Evolutionary conservation across 352 stramenopile species (phyloP).

Genomic region (Phytopythium aichiense): DNA sequence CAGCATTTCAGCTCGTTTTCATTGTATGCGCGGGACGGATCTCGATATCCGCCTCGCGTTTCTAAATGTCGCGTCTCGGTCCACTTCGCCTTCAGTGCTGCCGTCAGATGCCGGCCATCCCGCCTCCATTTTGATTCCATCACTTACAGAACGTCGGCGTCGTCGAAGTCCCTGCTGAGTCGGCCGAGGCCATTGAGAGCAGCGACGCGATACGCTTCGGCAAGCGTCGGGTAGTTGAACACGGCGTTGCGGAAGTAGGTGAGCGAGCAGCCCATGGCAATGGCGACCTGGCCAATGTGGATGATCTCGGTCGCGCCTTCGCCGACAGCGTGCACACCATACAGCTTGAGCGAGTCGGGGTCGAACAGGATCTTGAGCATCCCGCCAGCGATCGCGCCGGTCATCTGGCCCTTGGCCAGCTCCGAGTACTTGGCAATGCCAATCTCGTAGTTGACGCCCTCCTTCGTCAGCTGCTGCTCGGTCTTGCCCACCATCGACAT

Average conservation of each 20-base stretch:
- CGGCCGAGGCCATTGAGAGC: slow-evolving; percentile 83
- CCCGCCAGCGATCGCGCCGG: slow-evolving; percentile 66
- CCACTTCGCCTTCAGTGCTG: neutral
- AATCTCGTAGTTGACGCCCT: slow-evolving; percentile 84
- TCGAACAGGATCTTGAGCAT: slow-evolving; percentile 90
- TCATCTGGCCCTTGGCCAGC: slow-evolving; percentile 89
- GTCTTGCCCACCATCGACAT: slow-evolving; percentile 91
- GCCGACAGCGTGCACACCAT: slow-evolving; percentile 86
- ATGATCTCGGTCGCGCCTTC: slow-evolving; percentile 90
- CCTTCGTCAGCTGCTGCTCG: slow-evolving; percentile 80
- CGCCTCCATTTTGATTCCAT: neutral
- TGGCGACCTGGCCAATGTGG: slow-evolving; percentile 90
- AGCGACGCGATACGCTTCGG: slow-evolving; percentile 88
- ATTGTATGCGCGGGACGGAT: neutral
- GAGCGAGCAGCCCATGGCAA: slow-evolving; percentile 72
- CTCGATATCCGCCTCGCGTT: neutral
- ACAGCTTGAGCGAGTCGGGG: slow-evolving; percentile 70
- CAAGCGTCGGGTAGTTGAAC: slow-evolving; percentile 91
- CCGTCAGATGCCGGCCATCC: neutral
- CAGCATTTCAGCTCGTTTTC: neutral
- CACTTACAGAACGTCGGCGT: slow-evolving; percentile 18
- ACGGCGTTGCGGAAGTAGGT: slow-evolving; percentile 89
- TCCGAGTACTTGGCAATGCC: slow-evolving; percentile 85
- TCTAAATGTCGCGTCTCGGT: neutral
- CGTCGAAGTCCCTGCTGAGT: slow-evolving; percentile 73